Conservation (phyloP, 306 rosid species). For the Alnus rubra region DNA sequence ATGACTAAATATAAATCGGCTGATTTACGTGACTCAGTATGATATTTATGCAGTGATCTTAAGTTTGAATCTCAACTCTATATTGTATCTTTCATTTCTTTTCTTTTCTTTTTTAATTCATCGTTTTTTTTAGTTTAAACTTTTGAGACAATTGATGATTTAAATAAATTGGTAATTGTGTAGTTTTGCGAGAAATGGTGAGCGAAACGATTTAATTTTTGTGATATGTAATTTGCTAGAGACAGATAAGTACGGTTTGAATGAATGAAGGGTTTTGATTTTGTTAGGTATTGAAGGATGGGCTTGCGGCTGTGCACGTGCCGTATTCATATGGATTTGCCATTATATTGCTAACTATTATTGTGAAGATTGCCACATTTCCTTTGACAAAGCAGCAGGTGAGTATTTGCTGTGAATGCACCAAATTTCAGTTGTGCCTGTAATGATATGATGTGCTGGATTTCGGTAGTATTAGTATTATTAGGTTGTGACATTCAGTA, state of each 20-base stretch:
- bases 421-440: neutral
- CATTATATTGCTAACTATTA: conserved; percentile 80
- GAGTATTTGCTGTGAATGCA: conserved; percentile 18
- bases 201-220: neutral
- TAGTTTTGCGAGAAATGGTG: neutral
- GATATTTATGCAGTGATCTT: too few species aligned
- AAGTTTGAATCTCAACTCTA: too few species aligned
- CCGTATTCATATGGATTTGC: conserved; percentile 96
- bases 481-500: conserved; percentile 18
- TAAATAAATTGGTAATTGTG: neutral
- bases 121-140: too few species aligned
- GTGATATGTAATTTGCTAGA: neutral
- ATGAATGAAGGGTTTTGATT: neutral
- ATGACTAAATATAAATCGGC: too few species aligned
- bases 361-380: conserved; percentile 75
- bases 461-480: too few species aligned
- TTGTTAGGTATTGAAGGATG: conserved; percentile 79
- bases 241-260: neutral
- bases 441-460: neutral
- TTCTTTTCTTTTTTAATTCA: too few species aligned
- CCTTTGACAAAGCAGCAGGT: conserved; percentile 99
- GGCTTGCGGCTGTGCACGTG: conserved; percentile 75
- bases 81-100: too few species aligned
- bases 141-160: too few species aligned
- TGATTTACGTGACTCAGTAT: too few species aligned